Evolutionary conservation across 2,329 filamentous ascomycete genomes (phyloP), one percentile per base, ranked within the genome.

Genomic region (Thielaviopsis musarum): DNA sequence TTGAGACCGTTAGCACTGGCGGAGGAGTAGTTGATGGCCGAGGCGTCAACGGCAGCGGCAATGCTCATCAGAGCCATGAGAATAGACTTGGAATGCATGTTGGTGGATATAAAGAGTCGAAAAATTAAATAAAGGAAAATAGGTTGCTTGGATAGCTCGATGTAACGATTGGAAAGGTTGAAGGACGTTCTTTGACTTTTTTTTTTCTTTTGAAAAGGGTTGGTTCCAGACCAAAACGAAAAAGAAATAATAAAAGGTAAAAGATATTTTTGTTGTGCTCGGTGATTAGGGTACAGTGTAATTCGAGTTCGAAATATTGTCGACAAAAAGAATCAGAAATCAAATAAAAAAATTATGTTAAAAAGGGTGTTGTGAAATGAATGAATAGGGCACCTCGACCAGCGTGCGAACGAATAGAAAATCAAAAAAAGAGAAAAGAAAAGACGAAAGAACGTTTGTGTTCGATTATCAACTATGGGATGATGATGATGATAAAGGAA

Each of bases 21-120:
- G 59, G 65, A 69, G 63, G 66, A 66, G 59, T 71, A 70, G 60
- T 68, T 65, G 61, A 77, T 66, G 21, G 70, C 68, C 17, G 72
- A 70, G 53, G 75, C 78, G 48, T 80, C 76, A 59, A 71, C 66
- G 52, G 74, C 66, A 60, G 70, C 70, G 56, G 72, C 68, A 62
- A 78, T 66, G 68, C 78, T 74, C 67, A 77, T 63, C 22, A 81
- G 72, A 70, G 75, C 72, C 54, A 77, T 62, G 62, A 79, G 64
- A 54, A 77, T 65, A 62, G 70, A 71, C 68, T 79, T 78, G 67
- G 79, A 66, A 67, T 78, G 74, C 78, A 81, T 81, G 54, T 65
- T 77, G 72, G 63, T 59, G 26, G 19, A 52, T 52, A 54, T 54
- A 53, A n/a, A 15, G 28, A n/a, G 10, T 52, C 28, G 26, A 58